Base-by-base conservation (phyloP, 768 basidiomycete genomes). In the Floccularia luteovirens region DNA sequence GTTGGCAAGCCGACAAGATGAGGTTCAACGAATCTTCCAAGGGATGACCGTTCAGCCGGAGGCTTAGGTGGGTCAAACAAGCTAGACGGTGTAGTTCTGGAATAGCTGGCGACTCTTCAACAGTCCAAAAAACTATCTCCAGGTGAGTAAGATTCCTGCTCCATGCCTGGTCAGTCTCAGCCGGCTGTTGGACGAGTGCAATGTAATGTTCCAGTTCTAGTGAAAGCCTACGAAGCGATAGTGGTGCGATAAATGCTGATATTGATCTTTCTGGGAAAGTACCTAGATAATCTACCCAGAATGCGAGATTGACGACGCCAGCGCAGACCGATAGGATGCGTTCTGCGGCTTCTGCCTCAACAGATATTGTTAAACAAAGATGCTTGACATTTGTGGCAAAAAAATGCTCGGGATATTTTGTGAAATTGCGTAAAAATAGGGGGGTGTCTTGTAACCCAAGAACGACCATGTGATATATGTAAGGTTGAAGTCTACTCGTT, bases 401-500 rank as follows among this genome's bases (percentile, higher is more conserved):
- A 51, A 69, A 69, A 13, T 46, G 45, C 14, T 50, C 36, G 1
- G 66, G 64, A 22, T 58, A 56, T 25, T 51, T 51, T 24, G 50
- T 48, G 36, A 67, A 44, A 3, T 63, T 62, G 17, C 58, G 58
- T 31, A 70, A 38, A 50, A 68, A 67, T 38, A 64, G 43, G 11
- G 45, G 47, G 2, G 57, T 56, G 36, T 65, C 62, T 27, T 31
- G 36, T 24, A 48, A 48, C 21, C 59, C 59, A 14, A 69, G 50
- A 3, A 63, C 53, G 6, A 68, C 60, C 47, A 62, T 60, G 25
- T 58, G 49, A 49, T 68, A 70, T 23, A 69, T 58, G 12, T 50
- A 41, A 31, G 67, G 67, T 33, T 59, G 57, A 24, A 67, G 52
- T 66, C 69, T 70, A 43, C 14, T 17, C 3, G 34, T 14, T 34